Base-by-base conservation (phyloP, 768 basidiomycete genomes). In the Boletellus emodensis region DNA sequence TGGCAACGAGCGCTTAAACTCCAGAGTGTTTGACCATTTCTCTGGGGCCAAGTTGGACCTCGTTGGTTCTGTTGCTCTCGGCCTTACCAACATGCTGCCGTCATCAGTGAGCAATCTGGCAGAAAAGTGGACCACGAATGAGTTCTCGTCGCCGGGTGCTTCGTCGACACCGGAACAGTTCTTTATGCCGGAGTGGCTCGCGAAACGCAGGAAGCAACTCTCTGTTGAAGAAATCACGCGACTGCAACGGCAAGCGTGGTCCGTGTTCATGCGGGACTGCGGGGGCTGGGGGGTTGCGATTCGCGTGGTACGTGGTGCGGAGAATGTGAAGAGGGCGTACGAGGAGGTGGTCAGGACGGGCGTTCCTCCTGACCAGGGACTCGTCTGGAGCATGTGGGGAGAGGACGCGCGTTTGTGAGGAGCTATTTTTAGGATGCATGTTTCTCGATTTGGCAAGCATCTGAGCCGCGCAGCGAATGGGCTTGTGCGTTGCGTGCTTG, bases 171-270 rank as follows among this genome's bases (percentile, higher is more conserved):
- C 75, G 11, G 82, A 84, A 55, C 65, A 66, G 13, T 87, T 87
- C 61, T 87, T 87, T 66, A 84, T 81, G 82, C 75, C 76, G 3
- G 82, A 84, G 63, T 87, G 85, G 85, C 70, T 87, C 2, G 71
- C 75, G 38, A 68, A 75, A 18, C 81, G 84, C 13, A 74, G 70
- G 58, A 67, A 69, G 42, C 73, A 83, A 53, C 66, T 84, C 1
- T 63, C 75, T 0, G 55, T 74, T 0, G 42, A 59, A 12, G 73
- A 80, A 49, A 83, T 87, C 43, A 72, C 75, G 37, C 48, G 46
- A 10, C 60, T 77, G 54, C 85, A 86, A 60, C 68, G 72, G 40
- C 41, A 65, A 10, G 85, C 82, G 6, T 87, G 85, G 85, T 67
- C 60, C n/a, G 75, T 69, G 24, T 61, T 87, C 46, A 81, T 86